Evolutionary conservation across 129 eudicot genomes (phyloP), one percentile per base, ranked within the genome.

Genomic region (Helianthus tuberosus): DNA sequence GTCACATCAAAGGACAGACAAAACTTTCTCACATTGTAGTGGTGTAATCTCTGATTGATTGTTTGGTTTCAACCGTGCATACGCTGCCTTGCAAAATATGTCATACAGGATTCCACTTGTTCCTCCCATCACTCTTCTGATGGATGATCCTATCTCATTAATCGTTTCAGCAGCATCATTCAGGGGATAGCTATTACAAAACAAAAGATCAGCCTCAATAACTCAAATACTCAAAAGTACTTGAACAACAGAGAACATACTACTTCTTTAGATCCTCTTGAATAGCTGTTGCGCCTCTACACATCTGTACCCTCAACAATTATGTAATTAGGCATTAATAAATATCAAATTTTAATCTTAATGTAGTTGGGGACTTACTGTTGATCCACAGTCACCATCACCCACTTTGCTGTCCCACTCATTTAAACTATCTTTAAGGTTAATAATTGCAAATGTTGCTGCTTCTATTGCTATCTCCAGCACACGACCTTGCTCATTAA

Each of bases 341-440:
- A 68, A 54, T 8, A 55, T 71, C 61, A 4, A 73, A 27, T 29
- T 35, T 7, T 7, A 25, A 70, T 36, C 55, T 35, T 44, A 63
- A 50, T 46, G 46, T 57, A 43, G 39, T 17, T 60, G 64, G 29
- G 1, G 51, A 79, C 98, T 75, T 86, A 93, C 98, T 41, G 99
- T 94, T 74, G 99, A 88, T 48, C 97, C 99, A 83, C 99, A 94
- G 75, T 94, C 99, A 74, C 99, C 99, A 78, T 94, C 99, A 75
- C 99, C 99, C 61, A 89, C 97, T 88, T 85, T 94, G 62, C 97
- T 71, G 75, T 94, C 99, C 97, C 93, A 94, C 10, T 90, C 97
- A 85, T 94, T 90, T 69, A 94, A 80, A 74, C 58, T 75, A 52
- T 94, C 97, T 82, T 68, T 86, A 47, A 90, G 81, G 84, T 85